Conservation (phyloP, 139 green algal species). For the Spirogloea muscicola region DNA sequence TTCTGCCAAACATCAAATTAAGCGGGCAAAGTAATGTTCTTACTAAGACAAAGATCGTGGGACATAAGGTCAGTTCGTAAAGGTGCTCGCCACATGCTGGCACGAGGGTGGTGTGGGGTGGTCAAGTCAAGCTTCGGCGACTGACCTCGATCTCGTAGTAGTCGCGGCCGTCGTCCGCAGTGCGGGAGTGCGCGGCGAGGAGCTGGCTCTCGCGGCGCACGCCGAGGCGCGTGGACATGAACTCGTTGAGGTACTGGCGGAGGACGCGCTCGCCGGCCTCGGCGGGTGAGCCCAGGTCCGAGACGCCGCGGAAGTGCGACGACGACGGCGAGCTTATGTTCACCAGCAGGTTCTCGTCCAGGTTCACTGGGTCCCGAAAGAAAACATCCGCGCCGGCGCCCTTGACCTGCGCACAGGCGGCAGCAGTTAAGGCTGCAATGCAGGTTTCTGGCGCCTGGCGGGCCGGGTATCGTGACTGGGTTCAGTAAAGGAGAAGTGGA, state of each 20-base stretch:
- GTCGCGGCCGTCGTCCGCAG: constrained; percentile 19
- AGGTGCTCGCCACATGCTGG: no score
- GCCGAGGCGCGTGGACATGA: constrained; percentile 91
- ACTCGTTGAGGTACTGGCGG: constrained; percentile 81
- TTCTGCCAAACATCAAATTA: no score
- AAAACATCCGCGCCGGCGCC: constrained; percentile 36
- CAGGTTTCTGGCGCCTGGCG: no score
- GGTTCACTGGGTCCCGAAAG: constrained; percentile 70
- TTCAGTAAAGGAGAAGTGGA: no score
- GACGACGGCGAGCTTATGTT: constrained; percentile 81
- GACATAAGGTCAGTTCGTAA: no score
- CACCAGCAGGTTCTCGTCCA: constrained; percentile 91
- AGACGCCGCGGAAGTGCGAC: constrained; percentile 71
- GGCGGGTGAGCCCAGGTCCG: constrained; percentile 78
- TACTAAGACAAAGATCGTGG: no score
- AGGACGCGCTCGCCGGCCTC: constrained; percentile 64
- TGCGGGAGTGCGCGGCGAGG: constrained; percentile 19
- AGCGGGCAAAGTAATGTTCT: no score
- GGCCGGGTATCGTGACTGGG: no score
- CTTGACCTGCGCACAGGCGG: constrained; percentile 39
- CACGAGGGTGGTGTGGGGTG: no score
- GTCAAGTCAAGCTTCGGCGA: no score
- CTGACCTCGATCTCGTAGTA: constrained; percentile 43
- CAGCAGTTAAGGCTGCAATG: no score
- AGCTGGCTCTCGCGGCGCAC: constrained; percentile 61